Evolutionary conservation across 2,329 filamentous ascomycete genomes (phyloP).

Genomic region (Aspergillus fischeri): DNA sequence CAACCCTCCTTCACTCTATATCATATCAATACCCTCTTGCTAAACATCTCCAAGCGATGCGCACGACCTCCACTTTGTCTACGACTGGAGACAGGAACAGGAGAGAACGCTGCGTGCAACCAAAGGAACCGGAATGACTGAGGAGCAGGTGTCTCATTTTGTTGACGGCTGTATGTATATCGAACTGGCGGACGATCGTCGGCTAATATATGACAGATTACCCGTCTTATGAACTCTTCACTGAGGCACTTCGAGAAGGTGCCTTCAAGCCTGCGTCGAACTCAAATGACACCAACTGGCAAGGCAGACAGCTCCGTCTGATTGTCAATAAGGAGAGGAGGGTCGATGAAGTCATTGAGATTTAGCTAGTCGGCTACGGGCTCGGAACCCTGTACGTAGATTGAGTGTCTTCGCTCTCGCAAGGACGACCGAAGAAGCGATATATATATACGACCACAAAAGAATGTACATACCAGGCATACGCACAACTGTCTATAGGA

Average conservation of each 20-base stretch:
- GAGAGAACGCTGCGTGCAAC: slow-evolving; percentile 64
- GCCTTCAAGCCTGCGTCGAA: slow-evolving; percentile 44
- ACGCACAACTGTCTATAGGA: background rate
- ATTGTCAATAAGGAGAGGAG: slow-evolving; percentile 58
- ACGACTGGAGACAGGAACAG: slow-evolving; percentile 78
- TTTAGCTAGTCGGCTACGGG: slow-evolving; percentile 31
- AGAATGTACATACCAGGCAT: background rate
- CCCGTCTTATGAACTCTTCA: slow-evolving; percentile 68
- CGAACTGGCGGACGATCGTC: background rate
- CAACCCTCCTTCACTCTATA: background rate
- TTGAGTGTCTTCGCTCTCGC: background rate
- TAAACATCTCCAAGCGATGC: slow-evolving; percentile 52
- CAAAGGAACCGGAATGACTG: slow-evolving; percentile 74
- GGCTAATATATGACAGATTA: slow-evolving; percentile 47
- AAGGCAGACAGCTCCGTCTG: slow-evolving; percentile 57
- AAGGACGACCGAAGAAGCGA: background rate
- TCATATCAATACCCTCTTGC: background rate
- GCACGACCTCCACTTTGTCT: slow-evolving; percentile 69
- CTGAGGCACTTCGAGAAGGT: slow-evolving; percentile 55
- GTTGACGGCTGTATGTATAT: slow-evolving; percentile 59
- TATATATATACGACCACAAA: background rate
- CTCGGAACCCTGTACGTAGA: background rate
- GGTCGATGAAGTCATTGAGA: slow-evolving; percentile 54
- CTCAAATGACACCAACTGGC: slow-evolving; percentile 30
- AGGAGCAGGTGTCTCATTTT: slow-evolving; percentile 72